A percentile compares a stretch with the other conserved stretches of the same genome.
phyloP scores from a whole-genome alignment of 768 basidiomycete species.

The Amanita rubescens region DNA sequence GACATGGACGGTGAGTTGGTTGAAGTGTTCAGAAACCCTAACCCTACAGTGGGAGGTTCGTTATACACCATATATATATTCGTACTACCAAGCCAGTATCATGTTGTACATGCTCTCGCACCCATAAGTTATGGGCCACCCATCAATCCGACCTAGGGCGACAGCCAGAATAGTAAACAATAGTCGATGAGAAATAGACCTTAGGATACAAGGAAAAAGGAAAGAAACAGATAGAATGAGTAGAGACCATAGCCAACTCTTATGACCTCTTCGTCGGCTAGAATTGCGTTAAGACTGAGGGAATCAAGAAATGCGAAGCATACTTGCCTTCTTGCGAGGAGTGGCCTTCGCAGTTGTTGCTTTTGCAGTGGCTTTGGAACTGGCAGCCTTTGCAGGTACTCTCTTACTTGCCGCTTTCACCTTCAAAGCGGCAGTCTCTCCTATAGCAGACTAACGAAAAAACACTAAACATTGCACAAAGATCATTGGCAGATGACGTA shows the following conservation, averaged over 20 bases:
- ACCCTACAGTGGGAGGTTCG: not conserved
- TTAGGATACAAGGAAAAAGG: conserved; percentile 3
- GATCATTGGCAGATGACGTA: conserved; percentile 8
- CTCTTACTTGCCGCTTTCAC: conserved; percentile 37
- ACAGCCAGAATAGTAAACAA: conserved; percentile 2
- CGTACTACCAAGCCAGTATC: not conserved
- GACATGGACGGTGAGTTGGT: not conserved
- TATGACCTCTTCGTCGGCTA: conserved; percentile 7
- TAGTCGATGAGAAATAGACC: not conserved
- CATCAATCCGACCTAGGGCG: conserved; percentile 3
- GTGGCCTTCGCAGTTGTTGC: conserved; percentile 31
- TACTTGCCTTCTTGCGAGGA: conserved; percentile 7
- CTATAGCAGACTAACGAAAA: conserved; percentile 29
- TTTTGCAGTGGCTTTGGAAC: conserved; percentile 20
- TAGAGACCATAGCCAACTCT: not conserved
- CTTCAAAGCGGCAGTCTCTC: conserved; percentile 32
- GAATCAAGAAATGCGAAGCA: not conserved
- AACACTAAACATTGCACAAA: not conserved
- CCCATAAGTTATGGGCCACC: conserved; percentile 2
- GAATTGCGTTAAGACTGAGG: not conserved
- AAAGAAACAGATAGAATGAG: not conserved
- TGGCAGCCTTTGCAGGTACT: conserved; percentile 23
- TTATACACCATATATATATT: not conserved
- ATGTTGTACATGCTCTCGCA: conserved; percentile 6
- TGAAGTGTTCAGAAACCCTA: not conserved